Base-by-base conservation (phyloP, 495 filamentous ascomycete genomes). In the Clohesyomyces aquaticus region DNA sequence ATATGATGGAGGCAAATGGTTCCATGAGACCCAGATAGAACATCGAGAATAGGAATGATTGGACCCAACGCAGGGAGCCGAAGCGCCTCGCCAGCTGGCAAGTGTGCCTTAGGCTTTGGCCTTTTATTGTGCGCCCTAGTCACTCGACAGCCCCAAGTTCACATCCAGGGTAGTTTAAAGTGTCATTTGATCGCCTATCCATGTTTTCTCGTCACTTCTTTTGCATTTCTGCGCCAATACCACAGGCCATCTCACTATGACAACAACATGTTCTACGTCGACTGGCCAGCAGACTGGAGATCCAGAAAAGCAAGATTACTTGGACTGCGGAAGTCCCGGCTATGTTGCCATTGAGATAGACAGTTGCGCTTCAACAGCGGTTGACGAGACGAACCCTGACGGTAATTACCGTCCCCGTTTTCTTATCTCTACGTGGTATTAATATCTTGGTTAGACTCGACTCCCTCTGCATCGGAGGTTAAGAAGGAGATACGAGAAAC, bases 1-100 rank as follows among this genome's bases (percentile, higher is more conserved):
- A 11, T 55, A 58, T 22, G 47, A 55, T 14, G 50, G 28, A 8
- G 55, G 55, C 21, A 47, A 18, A 2, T 68, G 54, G 59, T 62
- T 63, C 27, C 49, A 42, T 3, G 65, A 68, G 42, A 45, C 11
- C n/a, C n/a, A n/a, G n/a, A n/a, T n/a, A n/a, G n/a, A n/a, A n/a
- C n/a, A n/a, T n/a, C n/a, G n/a, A 3, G 12, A 43, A 32, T 22
- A 59, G 42, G 45, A 41, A n/a, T 12, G 49, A 49, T 53, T 35
- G 11, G 38, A 35, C 29, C 48, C 21, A 22, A 26, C 2, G 58
- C 2, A 29, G 19, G 23, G 25, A 9, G 35, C 19, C 2, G 23
- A 10, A 52, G 49, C 52, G 11, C 23, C n/a, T 41, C 19, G 23
- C 19, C 16, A 1, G 22, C 38, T 47, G 9, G 29, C 28, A 18